A percentile compares a stretch with the other conserved stretches of the same genome.
Conservation (phyloP, 1,139 yeast genomes). For the Blastobotrys niveus region DNA sequence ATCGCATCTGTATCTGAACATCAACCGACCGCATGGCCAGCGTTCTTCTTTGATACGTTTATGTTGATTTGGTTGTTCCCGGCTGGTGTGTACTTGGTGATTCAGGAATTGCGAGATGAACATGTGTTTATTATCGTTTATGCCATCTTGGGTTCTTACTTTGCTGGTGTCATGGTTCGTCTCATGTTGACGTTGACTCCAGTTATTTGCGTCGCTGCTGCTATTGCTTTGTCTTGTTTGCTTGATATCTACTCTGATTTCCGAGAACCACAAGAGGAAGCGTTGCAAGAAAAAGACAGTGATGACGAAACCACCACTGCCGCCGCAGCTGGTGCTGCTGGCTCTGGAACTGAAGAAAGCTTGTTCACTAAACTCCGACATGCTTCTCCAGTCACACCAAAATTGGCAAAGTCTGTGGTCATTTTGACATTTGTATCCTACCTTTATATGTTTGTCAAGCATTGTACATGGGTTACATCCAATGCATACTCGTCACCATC, state of each 20-base stretch:
- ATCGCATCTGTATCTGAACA: slow-evolving; percentile 99
- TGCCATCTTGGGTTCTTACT: slow-evolving; percentile 86
- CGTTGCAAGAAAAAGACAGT: not conserved
- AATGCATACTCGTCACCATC: slow-evolving; percentile 97
- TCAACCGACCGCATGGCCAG: slow-evolving; percentile 99
- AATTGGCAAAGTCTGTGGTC: slow-evolving; percentile 57
- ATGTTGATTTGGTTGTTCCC: slow-evolving; percentile 98
- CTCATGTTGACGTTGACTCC: slow-evolving; percentile 96
- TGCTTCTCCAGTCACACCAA: slow-evolving; percentile 28
- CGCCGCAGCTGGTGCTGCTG: slow-evolving; percentile 13
- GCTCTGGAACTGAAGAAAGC: slow-evolving; percentile 3
- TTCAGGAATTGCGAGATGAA: slow-evolving; percentile 86
- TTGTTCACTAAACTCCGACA: slow-evolving; percentile 8
- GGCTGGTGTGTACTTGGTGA: slow-evolving; percentile 85
- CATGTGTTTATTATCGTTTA: slow-evolving; percentile 90
- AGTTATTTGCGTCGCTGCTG: slow-evolving; percentile 85
- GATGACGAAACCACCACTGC: slow-evolving; percentile 13
- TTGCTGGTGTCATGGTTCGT: slow-evolving; percentile 99
- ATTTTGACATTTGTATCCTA: slow-evolving; percentile 68
- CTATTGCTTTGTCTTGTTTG: slow-evolving; percentile 77
- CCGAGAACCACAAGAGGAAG: slow-evolving; percentile 24
- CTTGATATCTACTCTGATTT: slow-evolving; percentile 79
- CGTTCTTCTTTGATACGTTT: slow-evolving; percentile 90
- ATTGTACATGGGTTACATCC: slow-evolving; percentile 96
- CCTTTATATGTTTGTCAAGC: slow-evolving; percentile 77